Conservation (phyloP, 192 early-diverging fungal genomes). For the Thamnidium elegans region DNA sequence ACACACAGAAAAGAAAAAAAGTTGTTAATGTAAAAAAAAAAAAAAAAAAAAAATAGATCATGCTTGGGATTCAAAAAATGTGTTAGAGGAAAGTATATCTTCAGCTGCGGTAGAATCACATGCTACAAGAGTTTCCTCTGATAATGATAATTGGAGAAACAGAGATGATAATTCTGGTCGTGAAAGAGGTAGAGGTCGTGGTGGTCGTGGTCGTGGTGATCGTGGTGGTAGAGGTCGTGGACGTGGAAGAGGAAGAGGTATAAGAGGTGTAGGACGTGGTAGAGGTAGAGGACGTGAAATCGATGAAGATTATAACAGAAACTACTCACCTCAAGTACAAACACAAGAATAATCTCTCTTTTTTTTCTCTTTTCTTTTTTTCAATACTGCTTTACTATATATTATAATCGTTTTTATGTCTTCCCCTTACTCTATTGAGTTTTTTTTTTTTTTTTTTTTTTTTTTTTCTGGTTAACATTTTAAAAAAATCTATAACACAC, state of each 20-base stretch:
- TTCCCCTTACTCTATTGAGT: neutral
- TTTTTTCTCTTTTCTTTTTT: neutral
- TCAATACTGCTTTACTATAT: neutral
- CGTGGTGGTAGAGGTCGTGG: neutral
- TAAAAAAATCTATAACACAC: no score
- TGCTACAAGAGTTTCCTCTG: neutral
- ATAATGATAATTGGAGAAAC: constrained; percentile 7
- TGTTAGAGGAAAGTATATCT: no score
- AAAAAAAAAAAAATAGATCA: no score
- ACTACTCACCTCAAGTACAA: neutral
- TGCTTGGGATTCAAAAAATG: no score
- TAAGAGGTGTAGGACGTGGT: constrained; percentile 9
- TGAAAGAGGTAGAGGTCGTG: constrained; percentile 5
- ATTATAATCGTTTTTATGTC: no score
- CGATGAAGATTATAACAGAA: neutral
- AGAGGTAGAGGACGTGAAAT: neutral
- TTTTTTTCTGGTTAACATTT: neutral
- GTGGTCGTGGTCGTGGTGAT: neutral
- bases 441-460: neutral
- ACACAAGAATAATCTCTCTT: neutral
- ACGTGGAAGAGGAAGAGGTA: neutral
- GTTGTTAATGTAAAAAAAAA: no score
- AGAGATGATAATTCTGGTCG: neutral
- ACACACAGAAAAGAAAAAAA: no score
- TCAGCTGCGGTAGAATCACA: neutral